Base-by-base conservation (phyloP, 345 rosid genomes). In the Linum usitatissimum region DNA sequence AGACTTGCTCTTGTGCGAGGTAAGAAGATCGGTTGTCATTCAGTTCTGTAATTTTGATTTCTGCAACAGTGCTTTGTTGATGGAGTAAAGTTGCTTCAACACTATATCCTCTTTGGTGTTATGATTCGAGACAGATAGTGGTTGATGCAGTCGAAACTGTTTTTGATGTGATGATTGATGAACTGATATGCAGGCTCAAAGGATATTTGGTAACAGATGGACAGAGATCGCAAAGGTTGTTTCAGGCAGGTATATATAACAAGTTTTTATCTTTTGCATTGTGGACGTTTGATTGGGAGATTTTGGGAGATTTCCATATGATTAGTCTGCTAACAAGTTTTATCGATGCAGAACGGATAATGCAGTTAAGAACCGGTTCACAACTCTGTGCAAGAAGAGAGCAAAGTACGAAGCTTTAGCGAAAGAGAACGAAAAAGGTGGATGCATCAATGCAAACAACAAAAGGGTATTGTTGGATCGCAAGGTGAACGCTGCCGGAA, bases 201-300 rank as follows among this genome's bases (percentile, higher is more conserved):
- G 81, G 71, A 72, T 90, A 71, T 90, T 86, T 68, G 99, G 99
- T 34, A 93, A 93, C 73, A 83, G 96, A 77, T 93, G 99, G 99
- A 93, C 96, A 38, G 97, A 93, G 78, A 93, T 93, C 20, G 97
- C 99, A 64, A 93, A 93, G 84, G 96, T 90, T 83, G 96, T 93
- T 75, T 87, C 97, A 70, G 97, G 99, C 75, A 90, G 99, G 99
- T 93, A 88, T 31, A 66, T 39, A 34, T 45, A 18, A 51, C 30
- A 7, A 55, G 64, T 30, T 56, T 55, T 53, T 53, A 15, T 23
- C 4, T 45, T 45, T 45, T 13, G 14, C 51, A 0, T 45, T 12
- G 48, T 40, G 48, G 10, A 45, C 17, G 10, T 9, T 45, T 15
- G 3, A 45, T 10, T 10, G 3, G 51, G 51, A 45, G 15, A 3